Base-by-base conservation (phyloP, 306 rosid genomes). In the Cucumis cinereus region DNA sequence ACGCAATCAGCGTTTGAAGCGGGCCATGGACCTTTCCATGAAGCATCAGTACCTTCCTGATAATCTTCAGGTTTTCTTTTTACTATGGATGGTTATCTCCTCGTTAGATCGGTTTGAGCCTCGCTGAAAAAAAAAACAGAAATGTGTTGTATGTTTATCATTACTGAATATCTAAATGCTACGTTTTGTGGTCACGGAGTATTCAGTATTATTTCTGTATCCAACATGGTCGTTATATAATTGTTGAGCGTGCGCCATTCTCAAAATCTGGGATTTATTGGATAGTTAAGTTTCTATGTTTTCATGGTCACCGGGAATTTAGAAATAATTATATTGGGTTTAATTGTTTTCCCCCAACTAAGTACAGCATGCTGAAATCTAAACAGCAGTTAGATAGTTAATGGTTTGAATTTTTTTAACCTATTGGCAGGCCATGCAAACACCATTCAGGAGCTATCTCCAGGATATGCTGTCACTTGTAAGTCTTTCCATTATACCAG, bases 1-100 rank as follows among this genome's bases (percentile, higher is more conserved):
- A 0, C 97, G 99, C 15, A 88, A 89, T 70, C 97, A 93, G 82
- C 96, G 99, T 75, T 89, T 94, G 49, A 92, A 92, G 86, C 99
- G 98, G 24, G 96, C 99, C 69, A 85, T 94, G 79, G 96, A 94
- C 85, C 98, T 94, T 68, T 94, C 99, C 80, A 85, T 92, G 97
- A 94, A 94, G 95, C 99, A 94, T 73, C 78, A 87, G 80, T 94
- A 92, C 79, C 99, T 92, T 77, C 88, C 93, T 3, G 90, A 89
- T 0, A 22, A 90, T 84, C 91, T 94, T 77, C 97, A 94, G 99
- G 99, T 94, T 83, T 3, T 4, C 35, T 22, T 54, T 23, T 52
- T 36, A 13, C 59, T 12, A 77, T 53, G 10, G 54, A 22, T 43
- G 9, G 43, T 63, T 28, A 24, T 79, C 7, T 10, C 10, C 5